Conservation (phyloP, 2,329 filamentous ascomycete species). For the Beauveria scarabaeidicola region DNA sequence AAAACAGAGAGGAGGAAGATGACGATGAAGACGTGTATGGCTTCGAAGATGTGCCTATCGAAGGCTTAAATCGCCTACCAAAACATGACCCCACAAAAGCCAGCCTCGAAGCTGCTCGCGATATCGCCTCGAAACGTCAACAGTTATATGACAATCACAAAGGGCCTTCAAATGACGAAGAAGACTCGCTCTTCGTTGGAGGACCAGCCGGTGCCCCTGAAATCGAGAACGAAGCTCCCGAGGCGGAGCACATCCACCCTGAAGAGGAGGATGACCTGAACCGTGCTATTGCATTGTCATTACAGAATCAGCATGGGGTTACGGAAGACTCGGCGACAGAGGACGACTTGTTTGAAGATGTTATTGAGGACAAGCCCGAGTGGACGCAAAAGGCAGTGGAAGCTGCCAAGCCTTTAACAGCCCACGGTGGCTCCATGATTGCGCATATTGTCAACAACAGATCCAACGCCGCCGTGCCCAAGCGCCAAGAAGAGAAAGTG, state of each 20-base stretch:
- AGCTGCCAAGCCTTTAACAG: conserved; percentile 41
- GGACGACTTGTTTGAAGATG: conserved; percentile 41
- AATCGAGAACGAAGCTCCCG: conserved; percentile 20
- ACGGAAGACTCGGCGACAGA: conserved; percentile 26
- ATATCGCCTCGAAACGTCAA: conserved; percentile 20
- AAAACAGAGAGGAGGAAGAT: conserved; percentile 49
- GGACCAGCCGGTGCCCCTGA: conserved; percentile 20
- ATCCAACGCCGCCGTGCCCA: conserved; percentile 52
- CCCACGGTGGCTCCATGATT: conserved; percentile 51
- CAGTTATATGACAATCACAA: conserved; percentile 19
- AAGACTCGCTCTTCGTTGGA: conserved; percentile 42
- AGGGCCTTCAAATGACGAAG: conserved; percentile 24
- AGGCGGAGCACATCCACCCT: conserved; percentile 28
- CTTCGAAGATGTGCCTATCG: conserved; percentile 89
- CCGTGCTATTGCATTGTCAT: conserved; percentile 75
- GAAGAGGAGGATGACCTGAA: conserved; percentile 57
- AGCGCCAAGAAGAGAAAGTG: conserved; percentile 21
- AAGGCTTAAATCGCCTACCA: conserved; percentile 77
- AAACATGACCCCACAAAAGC: conserved; percentile 33
- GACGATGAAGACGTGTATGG: conserved; percentile 62
- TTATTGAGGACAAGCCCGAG: conserved; percentile 32
- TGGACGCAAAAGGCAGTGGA: conserved; percentile 49
- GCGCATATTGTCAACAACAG: conserved; percentile 68
- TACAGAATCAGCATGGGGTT: conserved; percentile 53
- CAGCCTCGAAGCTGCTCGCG: conserved; percentile 20